Percentiles rank a stretch among this genome's conserved stretches.
Conservation (phyloP, 2,329 filamentous ascomycete genomes). For the Trichoderma semiorbis region DNA sequence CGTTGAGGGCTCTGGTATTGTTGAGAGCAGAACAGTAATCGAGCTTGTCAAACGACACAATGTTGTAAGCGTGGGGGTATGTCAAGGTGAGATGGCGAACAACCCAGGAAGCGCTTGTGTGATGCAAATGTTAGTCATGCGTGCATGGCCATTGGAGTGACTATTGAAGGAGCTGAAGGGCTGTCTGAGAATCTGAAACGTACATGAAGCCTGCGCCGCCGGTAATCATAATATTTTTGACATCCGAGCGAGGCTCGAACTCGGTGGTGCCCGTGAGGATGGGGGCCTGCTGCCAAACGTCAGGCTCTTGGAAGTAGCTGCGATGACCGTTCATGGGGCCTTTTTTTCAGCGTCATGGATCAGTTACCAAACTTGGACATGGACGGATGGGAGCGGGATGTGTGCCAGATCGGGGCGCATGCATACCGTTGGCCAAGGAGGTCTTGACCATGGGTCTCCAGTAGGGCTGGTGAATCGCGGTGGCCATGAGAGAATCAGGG, state of each 20-base stretch:
- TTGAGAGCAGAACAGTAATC: conserved; percentile 80
- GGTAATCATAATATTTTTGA: conserved; percentile 79
- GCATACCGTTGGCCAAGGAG: conserved; percentile 20
- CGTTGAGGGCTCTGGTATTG: conserved; percentile 68
- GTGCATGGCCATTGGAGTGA: neutral
- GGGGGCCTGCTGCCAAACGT: conserved; percentile 69
- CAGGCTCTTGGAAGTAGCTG: conserved; percentile 55
- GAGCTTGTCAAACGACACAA: conserved; percentile 80
- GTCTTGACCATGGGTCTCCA: conserved; percentile 12
- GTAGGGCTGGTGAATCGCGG: neutral
- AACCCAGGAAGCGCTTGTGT: conserved; percentile 71
- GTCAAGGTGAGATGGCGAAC: conserved; percentile 73
- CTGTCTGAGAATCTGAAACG: conserved; percentile 29
- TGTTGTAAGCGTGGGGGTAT: conserved; percentile 71
- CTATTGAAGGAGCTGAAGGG: neutral
- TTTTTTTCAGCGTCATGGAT: conserved; percentile 16
- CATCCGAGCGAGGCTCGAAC: conserved; percentile 64
- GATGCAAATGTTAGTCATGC: neutral
- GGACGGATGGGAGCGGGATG: neutral
- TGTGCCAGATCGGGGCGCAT: neutral
- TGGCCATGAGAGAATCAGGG: neutral
- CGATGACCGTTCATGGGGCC: conserved; percentile 29
- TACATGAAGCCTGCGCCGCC: conserved; percentile 85
- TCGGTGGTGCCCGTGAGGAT: conserved; percentile 66
- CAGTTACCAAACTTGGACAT: neutral